A percentile compares a stretch with the other conserved stretches of the same genome.
Conservation (phyloP, 2,329 filamentous ascomycete genomes). For the Fusarium pseudograminearum region DNA sequence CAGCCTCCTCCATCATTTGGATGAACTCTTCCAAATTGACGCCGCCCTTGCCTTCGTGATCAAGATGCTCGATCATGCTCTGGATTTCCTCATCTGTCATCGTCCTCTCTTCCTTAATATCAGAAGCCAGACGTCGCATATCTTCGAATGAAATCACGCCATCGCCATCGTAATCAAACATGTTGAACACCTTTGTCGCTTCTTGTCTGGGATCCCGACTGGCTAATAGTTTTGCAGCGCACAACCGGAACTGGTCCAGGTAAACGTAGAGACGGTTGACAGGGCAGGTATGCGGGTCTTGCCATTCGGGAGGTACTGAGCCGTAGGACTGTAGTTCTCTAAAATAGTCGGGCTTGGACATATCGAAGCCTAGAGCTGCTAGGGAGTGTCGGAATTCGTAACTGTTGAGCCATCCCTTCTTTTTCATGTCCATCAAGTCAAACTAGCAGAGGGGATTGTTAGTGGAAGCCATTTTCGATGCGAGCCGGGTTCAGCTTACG, state of each 20-base stretch:
- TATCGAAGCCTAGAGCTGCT: conserved; percentile 93
- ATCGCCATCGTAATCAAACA: conserved; percentile 95
- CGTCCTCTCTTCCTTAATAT: conserved; percentile 82
- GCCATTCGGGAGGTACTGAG: conserved; percentile 73
- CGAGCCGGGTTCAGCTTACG: conserved; percentile 64
- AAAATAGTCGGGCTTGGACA: conserved; percentile 87
- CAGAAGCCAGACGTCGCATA: conserved; percentile 85
- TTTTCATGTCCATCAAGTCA: conserved; percentile 95
- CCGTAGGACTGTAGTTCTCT: conserved; percentile 85
- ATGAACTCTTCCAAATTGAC: conserved; percentile 78
- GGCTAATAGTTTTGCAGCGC: conserved; percentile 82
- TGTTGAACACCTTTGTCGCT: conserved; percentile 87
- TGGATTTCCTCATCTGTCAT: conserved; percentile 91
- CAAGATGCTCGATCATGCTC: conserved; percentile 99
- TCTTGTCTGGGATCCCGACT: conserved; percentile 90
- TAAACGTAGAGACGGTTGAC: conserved; percentile 63
- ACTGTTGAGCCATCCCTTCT: conserved; percentile 94
- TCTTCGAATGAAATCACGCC: conserved; percentile 91
- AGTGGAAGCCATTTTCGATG: conserved; percentile 24
- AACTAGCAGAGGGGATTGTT: conserved; percentile 68
- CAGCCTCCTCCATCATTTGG: conserved; percentile 67
- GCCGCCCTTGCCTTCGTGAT: conserved; percentile 90
- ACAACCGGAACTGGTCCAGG: conserved; percentile 71
- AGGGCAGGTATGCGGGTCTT: conserved; percentile 56
- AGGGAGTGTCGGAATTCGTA: conserved; percentile 98